Evolutionary conservation across 1,139 yeast species (phyloP).

Genomic region (Wickerhamiella infanticola): DNA sequence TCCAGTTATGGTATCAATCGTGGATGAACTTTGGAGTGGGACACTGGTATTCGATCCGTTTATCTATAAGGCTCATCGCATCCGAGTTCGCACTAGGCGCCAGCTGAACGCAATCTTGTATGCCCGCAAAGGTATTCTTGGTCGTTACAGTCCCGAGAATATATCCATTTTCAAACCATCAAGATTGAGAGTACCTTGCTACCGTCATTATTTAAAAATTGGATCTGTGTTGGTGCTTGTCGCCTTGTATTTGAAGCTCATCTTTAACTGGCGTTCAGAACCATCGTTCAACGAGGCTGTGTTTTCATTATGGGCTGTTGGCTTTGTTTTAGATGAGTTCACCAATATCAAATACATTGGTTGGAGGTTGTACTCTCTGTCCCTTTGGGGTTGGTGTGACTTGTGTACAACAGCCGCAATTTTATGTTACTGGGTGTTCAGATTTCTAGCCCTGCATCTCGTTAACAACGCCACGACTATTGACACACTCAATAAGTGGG

Average conservation of each 20-base stretch:
- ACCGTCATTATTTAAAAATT: conserved; percentile 27
- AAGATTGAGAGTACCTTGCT: conserved; percentile 26
- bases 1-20: conserved; percentile 36
- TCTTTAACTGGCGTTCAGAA: conserved; percentile 16
- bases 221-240: conserved; percentile 27
- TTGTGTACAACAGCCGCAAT: conserved; percentile 21
- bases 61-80: conserved; percentile 26
- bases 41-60: conserved; percentile 28
- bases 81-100: conserved; percentile 17
- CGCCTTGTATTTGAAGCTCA: conserved; percentile 21
- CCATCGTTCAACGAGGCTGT: conserved; percentile 17
- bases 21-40: conserved; percentile 43
- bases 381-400: conserved; percentile 28
- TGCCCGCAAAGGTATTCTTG: conserved; percentile 25
- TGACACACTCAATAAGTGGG: conserved; percentile 5
- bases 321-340: conserved; percentile 26
- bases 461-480: conserved; percentile 1
- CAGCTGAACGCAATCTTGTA: conserved; percentile 17
- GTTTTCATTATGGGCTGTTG: conserved; percentile 25
- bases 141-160: conserved; percentile 23
- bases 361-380: conserved; percentile 23
- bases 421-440: conserved; percentile 16
- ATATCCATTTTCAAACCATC: conserved; percentile 26
- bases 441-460: conserved; percentile 6
- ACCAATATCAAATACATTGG: conserved; percentile 26